Evolutionary conservation across 208 protist species (phyloP).

Genomic region (Acanthamoeba pearcei): DNA sequence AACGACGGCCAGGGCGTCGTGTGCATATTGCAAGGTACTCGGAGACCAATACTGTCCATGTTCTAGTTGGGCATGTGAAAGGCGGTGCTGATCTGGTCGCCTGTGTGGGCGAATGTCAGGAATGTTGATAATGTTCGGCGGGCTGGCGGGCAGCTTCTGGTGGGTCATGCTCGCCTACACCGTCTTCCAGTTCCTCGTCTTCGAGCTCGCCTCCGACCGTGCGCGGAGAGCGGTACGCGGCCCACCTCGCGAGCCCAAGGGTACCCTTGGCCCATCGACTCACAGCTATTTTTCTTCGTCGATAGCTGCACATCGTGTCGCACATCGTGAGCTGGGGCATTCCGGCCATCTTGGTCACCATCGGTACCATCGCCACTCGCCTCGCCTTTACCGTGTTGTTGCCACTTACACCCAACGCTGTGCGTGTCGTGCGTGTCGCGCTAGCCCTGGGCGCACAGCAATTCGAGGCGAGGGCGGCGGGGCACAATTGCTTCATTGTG

Average conservation of each 20-base stretch:
- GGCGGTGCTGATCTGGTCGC: too few relatives aligned
- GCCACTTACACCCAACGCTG: too few relatives aligned
- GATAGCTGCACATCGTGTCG: background rate
- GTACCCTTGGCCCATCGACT: too few relatives aligned
- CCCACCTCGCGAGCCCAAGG: too few relatives aligned
- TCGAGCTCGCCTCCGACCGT: background rate
- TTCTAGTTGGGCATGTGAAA: too few relatives aligned
- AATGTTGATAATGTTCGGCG: background rate
- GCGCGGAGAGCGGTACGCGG: background rate
- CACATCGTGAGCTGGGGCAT: constrained; percentile 11
- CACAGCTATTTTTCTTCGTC: too few relatives aligned
- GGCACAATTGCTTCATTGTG: background rate
- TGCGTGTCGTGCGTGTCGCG: too few relatives aligned
- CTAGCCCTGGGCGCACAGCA: background rate
- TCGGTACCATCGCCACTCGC: background rate
- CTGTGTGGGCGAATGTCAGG: background rate
- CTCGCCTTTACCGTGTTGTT: too few relatives aligned
- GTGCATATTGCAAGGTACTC: constrained; percentile 8
- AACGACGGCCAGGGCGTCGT: constrained; percentile 44
- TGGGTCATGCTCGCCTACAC: constrained; percentile 48
- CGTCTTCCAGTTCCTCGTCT: background rate
- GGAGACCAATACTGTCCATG: too few relatives aligned
- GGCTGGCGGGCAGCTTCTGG: constrained; percentile 47
- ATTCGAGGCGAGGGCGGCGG: background rate
- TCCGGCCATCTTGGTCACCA: background rate